Evolutionary conservation across 768 basidiomycete species (phyloP), one percentile per base, ranked within the genome.

Genomic region (Russula earlei): DNA sequence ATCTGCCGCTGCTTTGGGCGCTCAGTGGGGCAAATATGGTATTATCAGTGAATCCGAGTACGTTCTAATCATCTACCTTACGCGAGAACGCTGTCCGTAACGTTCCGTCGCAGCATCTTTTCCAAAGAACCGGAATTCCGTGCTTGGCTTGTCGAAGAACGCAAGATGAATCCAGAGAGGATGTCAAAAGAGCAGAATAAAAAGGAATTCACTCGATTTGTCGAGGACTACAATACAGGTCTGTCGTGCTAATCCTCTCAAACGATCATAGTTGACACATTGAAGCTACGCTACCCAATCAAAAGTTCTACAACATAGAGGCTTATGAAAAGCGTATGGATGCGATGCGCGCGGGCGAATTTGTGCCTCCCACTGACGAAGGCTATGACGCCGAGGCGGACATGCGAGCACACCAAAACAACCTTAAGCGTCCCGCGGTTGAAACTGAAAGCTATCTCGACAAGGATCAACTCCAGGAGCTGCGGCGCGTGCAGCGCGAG

Each of bases 241-340:
- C 58, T 29, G 74, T 33, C 49, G 19, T 34, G 27, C 27, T 40
- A 50, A 25, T 44, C 43, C n/a, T 29, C 15, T 46, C 37, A 41
- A 37, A 45, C 33, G 9, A 50, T 19, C 54, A 37, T 8, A 24
- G 46, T 42, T 58, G 54, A 22, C 46, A 41, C 25, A 38, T 37
- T 22, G 12, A 56, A 92, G 92, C 91, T 14, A 96, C 93, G 3
- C 76, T 96, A 3, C 90, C 93, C 10, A 87, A 95, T 64, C 91
- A 94, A 68, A 96, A 96, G 68, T 96, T 93, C 69, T 95, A 95
- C 69, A 81, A 93, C 65, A 91, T 94, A 79, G 83, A 82, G 52
- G 77, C 80, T 5, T 92, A 91, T 67, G 90, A 93, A 58, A 75
- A 75, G 20, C 84, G 90, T 45, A 95, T 95, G 93, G 69, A 79